phyloP scores from a whole-genome alignment of 2,329 filamentous ascomycete genomes.

The Epichloe hybrida region DNA sequence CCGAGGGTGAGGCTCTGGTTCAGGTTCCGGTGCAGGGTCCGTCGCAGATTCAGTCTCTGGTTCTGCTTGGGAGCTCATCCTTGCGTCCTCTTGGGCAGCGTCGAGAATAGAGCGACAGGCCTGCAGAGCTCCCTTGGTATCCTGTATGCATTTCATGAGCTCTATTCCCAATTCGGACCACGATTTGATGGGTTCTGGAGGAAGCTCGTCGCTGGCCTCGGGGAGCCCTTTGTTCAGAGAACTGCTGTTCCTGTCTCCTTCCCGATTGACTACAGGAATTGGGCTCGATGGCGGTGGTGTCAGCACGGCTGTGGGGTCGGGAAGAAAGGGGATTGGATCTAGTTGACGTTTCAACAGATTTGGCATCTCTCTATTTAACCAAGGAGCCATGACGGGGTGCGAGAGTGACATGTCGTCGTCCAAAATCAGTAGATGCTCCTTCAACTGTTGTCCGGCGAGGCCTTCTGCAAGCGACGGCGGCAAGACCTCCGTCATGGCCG shows the following conservation, averaged over 20 bases:
- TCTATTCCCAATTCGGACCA: conserved; percentile 23
- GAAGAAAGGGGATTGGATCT: conserved; percentile 50
- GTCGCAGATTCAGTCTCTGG: background rate
- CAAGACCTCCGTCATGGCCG: conserved; percentile 45
- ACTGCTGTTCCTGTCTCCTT: background rate
- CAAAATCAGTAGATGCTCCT: conserved; percentile 38
- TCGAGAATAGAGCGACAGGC: conserved; percentile 17
- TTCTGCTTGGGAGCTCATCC: conserved; percentile 5
- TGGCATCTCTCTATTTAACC: conserved; percentile 37
- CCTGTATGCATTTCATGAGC: conserved; percentile 19
- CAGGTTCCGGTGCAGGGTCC: background rate
- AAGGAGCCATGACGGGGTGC: conserved; percentile 48
- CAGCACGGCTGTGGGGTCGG: conserved; percentile 32
- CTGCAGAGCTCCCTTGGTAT: conserved; percentile 15
- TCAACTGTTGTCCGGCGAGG: conserved; percentile 49
- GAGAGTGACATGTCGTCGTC: conserved; percentile 42
- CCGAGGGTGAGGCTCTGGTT: background rate
- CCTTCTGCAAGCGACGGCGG: conserved; percentile 50
- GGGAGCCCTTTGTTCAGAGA: background rate
- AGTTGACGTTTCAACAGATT: conserved; percentile 37
- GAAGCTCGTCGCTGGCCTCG: background rate
- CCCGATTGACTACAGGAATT: background rate
- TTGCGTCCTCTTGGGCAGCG: conserved; percentile 7
- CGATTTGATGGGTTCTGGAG: conserved; percentile 10
- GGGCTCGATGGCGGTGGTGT: conserved; percentile 16